phyloP scores from a whole-genome alignment of 177 flowering plant species.

The Vitis hybrid region DNA sequence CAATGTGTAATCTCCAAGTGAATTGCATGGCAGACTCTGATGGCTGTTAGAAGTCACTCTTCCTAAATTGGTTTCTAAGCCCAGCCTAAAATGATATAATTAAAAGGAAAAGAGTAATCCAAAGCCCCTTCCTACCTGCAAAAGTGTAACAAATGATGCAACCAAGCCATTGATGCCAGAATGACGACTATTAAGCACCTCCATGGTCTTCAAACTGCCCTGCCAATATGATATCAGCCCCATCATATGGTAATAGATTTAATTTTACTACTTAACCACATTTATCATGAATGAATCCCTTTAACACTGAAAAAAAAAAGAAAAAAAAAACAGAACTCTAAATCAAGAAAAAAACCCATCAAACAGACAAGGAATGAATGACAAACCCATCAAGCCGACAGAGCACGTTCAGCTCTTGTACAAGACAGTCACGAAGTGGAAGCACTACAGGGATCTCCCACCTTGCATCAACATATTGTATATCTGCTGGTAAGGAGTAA shows the following conservation, averaged over 20 bases:
- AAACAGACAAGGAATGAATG: background rate
- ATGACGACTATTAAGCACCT: slow-evolving; percentile 32
- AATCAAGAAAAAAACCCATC: background rate
- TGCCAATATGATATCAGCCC: slow-evolving; percentile 27
- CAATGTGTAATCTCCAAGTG: background rate
- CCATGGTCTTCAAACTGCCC: slow-evolving; percentile 74
- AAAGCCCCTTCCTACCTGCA: slow-evolving; percentile 53
- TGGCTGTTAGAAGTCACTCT: background rate
- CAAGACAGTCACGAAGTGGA: slow-evolving; percentile 92
- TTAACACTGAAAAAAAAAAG: background rate
- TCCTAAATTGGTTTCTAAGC: too few species aligned
- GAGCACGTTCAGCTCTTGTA: slow-evolving; percentile 69
- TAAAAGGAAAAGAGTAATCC: background rate
- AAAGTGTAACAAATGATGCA: slow-evolving; percentile 72
- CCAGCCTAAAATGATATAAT: background rate
- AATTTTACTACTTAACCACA: background rate
- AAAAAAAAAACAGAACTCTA: background rate
- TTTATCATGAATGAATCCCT: background rate
- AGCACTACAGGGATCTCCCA: slow-evolving; percentile 85
- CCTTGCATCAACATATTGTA: slow-evolving; percentile 94
- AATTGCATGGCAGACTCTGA: background rate
- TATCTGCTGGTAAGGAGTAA: slow-evolving; percentile 89
- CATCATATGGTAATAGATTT: slow-evolving; percentile 12
- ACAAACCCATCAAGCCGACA: slow-evolving; percentile 77
- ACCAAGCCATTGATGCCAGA: slow-evolving; percentile 81